Base-by-base conservation (phyloP, 2,329 filamentous ascomycete genomes). In the Cercospora zeae-maydis region DNA sequence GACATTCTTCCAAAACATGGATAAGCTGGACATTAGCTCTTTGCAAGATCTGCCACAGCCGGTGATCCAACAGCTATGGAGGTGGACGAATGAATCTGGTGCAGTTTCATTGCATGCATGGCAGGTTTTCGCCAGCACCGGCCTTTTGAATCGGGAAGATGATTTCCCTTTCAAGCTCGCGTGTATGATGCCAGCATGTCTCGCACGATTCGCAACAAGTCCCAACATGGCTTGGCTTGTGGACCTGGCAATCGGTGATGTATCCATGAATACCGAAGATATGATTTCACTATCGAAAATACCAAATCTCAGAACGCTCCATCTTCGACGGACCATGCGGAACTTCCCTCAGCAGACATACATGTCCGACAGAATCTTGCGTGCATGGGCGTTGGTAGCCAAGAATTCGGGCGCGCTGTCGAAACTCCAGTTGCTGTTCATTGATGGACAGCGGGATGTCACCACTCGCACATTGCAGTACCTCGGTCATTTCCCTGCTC, bases 371-470 rank as follows among this genome's bases (percentile, higher is more conserved):
- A 62, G 66, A 7, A 45, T 67, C 13, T 52, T 72, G 19, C 62
- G 64, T 4, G 58, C 65, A 9, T 71, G 70, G 71, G 66, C 67
- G 13, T 55, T 53, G 0, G 63, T 60, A 39, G 70, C 67, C 10
- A 54, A 37, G 19, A 53, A 63, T 4, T 24, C 53, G 8, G 65
- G 62, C 8, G 62, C 67, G 2, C 64, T 73, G 27, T 24, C 52
- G 1, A 61, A 59, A 16, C 63, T 73, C 7, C 37, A 68, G 34
- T 49, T 47, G 13, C 52, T 73, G 3, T 67, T 68, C 51, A 34
- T 70, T 14, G 59, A 61, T 16, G 58, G 34, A 10, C 61, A 66
- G 19, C 4, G 24, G 9, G 56, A 57, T 4, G 47, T 70, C n/a
- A 64, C 66, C 1, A 10, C 27, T 14, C 61, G 52, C 42, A 53